Evolutionary conservation across 2,329 filamentous ascomycete species (phyloP), one percentile per base, ranked within the genome.

Genomic region (Dothiorella sarmentorum): DNA sequence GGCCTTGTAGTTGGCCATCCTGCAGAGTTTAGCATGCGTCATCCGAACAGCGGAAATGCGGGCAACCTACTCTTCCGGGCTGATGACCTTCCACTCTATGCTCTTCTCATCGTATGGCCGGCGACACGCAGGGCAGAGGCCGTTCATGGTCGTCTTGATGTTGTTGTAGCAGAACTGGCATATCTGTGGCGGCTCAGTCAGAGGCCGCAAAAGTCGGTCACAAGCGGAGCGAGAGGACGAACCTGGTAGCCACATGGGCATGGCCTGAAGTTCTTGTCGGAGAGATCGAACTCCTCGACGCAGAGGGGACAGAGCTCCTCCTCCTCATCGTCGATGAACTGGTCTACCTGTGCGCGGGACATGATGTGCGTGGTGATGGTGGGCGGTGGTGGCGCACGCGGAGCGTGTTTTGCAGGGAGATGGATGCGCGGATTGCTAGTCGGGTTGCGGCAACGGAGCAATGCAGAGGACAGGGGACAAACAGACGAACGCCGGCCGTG

Each of bases 91-190:
- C 84, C 91, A 99, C 75, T 97, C 86, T 72, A 99, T 97, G 27
- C 91, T 95, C 73, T 93, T 93, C 66, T 99, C 95, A 73, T 97
- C 91, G 74, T 99, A 99, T 5, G 91, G 88, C 72, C 94, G 84
- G 75, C 94, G 86, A 73, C 94, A 99, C 65, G 96, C 96, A n/a
- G 94, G 94, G 74, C 94, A 99, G 60, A 97, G 83, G 33, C 93
- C 92, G 71, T 97, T 97, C 83, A 96, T 91, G 68, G 97, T 97
- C 67, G 89, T 96, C 77, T 95, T 96, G 73, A 99, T 95, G 73
- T 97, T 99, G 77, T 99, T 97, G 80, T 93, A 99, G 78, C 94
- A 99, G 77, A 99, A 99, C 80, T 99, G 95, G 76, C 94, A 99
- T 73, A 99, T 93, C 92, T 97, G 31, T 26, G 15, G 55, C 15